A percentile compares a stretch with the other conserved stretches of the same genome.
Conservation (phyloP, 306 rosid genomes). For the Medicago ruthenica region DNA sequence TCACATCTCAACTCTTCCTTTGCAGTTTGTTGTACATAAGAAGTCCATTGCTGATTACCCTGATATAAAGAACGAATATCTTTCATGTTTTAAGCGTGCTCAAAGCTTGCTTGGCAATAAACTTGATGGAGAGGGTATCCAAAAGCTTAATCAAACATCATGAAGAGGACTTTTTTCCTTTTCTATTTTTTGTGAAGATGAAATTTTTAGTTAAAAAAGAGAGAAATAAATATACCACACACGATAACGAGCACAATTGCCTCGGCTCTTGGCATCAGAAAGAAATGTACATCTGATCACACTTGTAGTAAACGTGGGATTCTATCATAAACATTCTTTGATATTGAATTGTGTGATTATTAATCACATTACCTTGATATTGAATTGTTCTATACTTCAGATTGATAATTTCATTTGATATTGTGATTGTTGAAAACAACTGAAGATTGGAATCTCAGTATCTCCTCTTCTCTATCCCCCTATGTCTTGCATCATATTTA, state of each 20-base stretch:
- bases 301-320: neutral
- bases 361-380: neutral
- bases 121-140: slow-evolving; percentile 35
- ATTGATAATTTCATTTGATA: too few species aligned
- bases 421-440: neutral
- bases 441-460: neutral
- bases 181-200: slow-evolving; percentile 19
- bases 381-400: neutral
- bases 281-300: neutral
- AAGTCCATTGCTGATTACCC: slow-evolving; percentile 54
- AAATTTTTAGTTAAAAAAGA: slow-evolving; percentile 38
- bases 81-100: slow-evolving; percentile 72
- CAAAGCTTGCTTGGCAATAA: slow-evolving; percentile 50
- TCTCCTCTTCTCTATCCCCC: too few species aligned
- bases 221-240: slow-evolving; percentile 37
- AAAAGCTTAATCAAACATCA: slow-evolving; percentile 54
- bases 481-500: too few species aligned
- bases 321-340: neutral
- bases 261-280: slow-evolving; percentile 3
- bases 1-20: slow-evolving; percentile 25
- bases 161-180: slow-evolving; percentile 33
- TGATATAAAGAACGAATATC: slow-evolving; percentile 70
- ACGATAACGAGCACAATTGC: slow-evolving; percentile 19
- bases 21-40: slow-evolving; percentile 66
- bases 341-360: neutral